These are phyloP conservation scores for Hypoxylon sp. DNA, from an alignment of 2,329 filamentous ascomycete genomes.

Conservation along the genomic window DNA sequence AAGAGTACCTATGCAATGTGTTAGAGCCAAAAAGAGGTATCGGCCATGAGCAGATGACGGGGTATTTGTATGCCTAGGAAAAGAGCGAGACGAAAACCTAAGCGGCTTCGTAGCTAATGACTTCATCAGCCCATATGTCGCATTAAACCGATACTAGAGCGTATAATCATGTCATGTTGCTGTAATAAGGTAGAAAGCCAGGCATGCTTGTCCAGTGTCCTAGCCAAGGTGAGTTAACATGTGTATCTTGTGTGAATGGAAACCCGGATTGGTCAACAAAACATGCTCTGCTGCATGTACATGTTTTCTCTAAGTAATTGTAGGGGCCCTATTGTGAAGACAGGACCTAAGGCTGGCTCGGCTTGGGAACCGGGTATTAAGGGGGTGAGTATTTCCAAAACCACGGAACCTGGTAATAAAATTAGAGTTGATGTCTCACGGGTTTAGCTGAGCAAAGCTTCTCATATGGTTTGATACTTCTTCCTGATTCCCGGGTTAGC, in stretches of 20 bases:
- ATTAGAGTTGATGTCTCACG: neutral
- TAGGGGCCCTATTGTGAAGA: neutral
- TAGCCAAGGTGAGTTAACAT: neutral
- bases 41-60: neutral
- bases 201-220: neutral
- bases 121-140: conserved; percentile 47
- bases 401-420: neutral
- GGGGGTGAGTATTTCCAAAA: too few relatives aligned
- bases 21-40: neutral
- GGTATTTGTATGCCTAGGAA: conserved; percentile 42
- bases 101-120: conserved; percentile 41
- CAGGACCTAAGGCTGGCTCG: neutral
- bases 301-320: neutral
- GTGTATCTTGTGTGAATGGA: neutral
- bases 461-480: conserved; percentile 18
- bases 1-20: neutral
- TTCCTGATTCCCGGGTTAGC: conserved; percentile 18
- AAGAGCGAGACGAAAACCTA: conserved; percentile 1
- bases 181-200: conserved; percentile 3
- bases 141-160: conserved; percentile 26
- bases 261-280: neutral
- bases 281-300: neutral
- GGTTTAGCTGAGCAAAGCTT: neutral
- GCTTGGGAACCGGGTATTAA: neutral
- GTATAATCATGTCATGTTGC: conserved; percentile 39